Conservation (phyloP, 1,284 basidiomycete genomes). For the Cystobasidium pallidum region DNA sequence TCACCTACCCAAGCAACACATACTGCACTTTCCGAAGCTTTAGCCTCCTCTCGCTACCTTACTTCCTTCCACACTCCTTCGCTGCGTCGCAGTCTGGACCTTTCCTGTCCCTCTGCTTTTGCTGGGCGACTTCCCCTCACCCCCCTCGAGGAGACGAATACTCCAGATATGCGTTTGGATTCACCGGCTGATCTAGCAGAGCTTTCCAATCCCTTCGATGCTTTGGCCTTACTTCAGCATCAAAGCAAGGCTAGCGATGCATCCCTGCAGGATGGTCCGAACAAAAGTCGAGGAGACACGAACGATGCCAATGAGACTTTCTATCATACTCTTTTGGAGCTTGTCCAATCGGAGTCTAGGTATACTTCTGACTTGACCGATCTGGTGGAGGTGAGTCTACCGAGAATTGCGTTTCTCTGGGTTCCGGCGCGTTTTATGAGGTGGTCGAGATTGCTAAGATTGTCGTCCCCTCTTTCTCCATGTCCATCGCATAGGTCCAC, state of each 20-base stretch:
- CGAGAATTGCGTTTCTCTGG: not conserved
- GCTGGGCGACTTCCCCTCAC: conserved; percentile 21
- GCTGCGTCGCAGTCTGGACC: not conserved
- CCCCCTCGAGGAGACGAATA: conserved; percentile 36
- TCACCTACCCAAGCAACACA: conserved; percentile 10
- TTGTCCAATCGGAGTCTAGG: conserved; percentile 77
- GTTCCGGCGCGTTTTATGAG: too few species aligned
- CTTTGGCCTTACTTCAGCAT: not conserved
- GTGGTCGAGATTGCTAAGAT: too few species aligned
- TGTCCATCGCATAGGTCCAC: conserved; percentile 55
- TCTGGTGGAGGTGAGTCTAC: conserved; percentile 67
- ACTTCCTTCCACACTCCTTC: not conserved
- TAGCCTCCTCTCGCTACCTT: not conserved
- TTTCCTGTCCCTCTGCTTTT: not conserved
- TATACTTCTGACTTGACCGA: conserved; percentile 76
- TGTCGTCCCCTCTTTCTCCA: not conserved
- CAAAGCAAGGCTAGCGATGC: not conserved
- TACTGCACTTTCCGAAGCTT: conserved; percentile 3
- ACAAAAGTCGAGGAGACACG: not conserved
- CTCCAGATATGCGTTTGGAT: conserved; percentile 35
- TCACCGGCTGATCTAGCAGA: conserved; percentile 36
- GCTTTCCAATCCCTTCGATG: conserved; percentile 29
- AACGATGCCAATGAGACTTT: conserved; percentile 34
- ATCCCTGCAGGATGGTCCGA: not conserved
- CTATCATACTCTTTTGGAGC: conserved; percentile 73